phyloP scores from a whole-genome alignment of 2,329 filamentous ascomycete species.

The Mollisia scopiformis region DNA sequence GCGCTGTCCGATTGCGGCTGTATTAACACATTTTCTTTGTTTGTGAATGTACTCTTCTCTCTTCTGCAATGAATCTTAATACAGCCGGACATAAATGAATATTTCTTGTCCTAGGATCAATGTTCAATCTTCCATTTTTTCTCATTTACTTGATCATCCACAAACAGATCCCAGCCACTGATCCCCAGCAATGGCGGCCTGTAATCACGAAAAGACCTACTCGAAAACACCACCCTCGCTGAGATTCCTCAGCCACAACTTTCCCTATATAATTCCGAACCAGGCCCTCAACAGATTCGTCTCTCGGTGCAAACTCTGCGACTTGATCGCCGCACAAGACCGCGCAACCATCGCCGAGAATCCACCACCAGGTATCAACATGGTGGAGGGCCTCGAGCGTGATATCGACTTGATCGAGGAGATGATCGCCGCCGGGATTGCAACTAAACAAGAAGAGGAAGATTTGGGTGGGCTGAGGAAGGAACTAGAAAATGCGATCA shows the following conservation, averaged over 20 bases:
- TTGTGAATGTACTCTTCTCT: neutral
- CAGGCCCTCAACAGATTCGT: slow-evolving; percentile 22
- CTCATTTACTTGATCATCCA: neutral
- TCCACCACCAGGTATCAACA: slow-evolving; percentile 15
- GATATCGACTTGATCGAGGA: slow-evolving; percentile 20
- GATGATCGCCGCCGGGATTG: slow-evolving; percentile 20
- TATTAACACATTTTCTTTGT: slow-evolving; percentile 23
- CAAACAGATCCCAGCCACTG: neutral
- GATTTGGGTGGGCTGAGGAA: slow-evolving; percentile 18
- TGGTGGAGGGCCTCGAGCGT: slow-evolving; percentile 19
- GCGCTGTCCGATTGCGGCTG: neutral
- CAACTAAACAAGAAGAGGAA: slow-evolving; percentile 19
- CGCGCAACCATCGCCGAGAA: slow-evolving; percentile 19
- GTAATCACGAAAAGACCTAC: slow-evolving; percentile 15
- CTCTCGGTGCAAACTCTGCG: slow-evolving; percentile 30
- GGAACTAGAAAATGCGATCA: slow-evolving; percentile 11
- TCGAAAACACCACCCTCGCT: slow-evolving; percentile 25
- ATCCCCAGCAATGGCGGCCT: slow-evolving; percentile 12
- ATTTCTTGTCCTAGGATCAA: neutral
- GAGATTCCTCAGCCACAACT: slow-evolving; percentile 18
- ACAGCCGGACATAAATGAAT: neutral
- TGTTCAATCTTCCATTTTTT: neutral
- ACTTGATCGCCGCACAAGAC: slow-evolving; percentile 22
- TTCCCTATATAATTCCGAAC: slow-evolving; percentile 15
- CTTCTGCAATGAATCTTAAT: neutral